Percentiles rank a stretch among this genome's conserved stretches.
Conservation (phyloP, 169 alveolate species). For the Eimeria falciformis region DNA sequence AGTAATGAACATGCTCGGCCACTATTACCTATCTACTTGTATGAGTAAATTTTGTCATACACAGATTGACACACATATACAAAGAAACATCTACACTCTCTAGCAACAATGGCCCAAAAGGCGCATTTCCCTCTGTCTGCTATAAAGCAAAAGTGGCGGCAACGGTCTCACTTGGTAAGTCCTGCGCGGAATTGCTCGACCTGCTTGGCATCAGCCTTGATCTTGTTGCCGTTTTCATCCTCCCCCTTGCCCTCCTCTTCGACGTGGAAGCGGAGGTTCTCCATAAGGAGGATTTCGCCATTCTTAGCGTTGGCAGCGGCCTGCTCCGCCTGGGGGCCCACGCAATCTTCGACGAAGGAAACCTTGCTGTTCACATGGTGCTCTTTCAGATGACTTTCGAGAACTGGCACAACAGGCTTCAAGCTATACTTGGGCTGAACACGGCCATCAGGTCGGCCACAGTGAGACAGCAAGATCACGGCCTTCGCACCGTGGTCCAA, state of each 20-base stretch:
- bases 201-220: slow-evolving; percentile 90
- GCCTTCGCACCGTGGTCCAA: slow-evolving; percentile 93
- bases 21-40: too few relatives aligned
- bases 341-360: slow-evolving; percentile 95
- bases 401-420: slow-evolving; percentile 93
- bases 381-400: slow-evolving; percentile 88
- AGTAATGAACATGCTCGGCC: too few relatives aligned
- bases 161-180: slow-evolving; percentile 87
- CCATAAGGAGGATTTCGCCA: slow-evolving; percentile 95
- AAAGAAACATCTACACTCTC: too few relatives aligned
- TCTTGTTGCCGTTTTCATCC: slow-evolving; percentile 94
- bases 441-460: slow-evolving; percentile 98
- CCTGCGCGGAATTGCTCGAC: slow-evolving; percentile 92
- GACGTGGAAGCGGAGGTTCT: slow-evolving; percentile 97
- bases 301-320: slow-evolving; percentile 89
- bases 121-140: too few relatives aligned
- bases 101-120: too few relatives aligned
- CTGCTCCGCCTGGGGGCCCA: slow-evolving; percentile 94
- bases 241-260: slow-evolving; percentile 98
- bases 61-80: too few relatives aligned
- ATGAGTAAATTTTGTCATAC: too few relatives aligned
- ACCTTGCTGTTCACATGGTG: slow-evolving; percentile 82
- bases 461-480: slow-evolving; percentile 95
- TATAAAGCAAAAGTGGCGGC: neutral
- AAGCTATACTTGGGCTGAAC: slow-evolving; percentile 92